Base-by-base conservation (phyloP, 2,329 filamentous ascomycete species). In the Plectosphaerella cucumerina region DNA sequence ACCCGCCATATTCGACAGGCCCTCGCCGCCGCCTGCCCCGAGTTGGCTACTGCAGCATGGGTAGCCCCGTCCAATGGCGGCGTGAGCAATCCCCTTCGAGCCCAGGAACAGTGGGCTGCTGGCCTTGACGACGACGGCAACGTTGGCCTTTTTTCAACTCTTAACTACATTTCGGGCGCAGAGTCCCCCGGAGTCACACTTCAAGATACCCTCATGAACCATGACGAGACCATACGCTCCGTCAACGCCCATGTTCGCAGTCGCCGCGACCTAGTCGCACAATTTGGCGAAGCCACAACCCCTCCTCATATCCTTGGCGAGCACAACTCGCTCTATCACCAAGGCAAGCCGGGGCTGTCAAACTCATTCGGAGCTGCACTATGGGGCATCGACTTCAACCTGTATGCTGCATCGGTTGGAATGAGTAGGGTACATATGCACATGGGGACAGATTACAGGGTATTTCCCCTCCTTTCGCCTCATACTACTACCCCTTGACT, bases 291-390 rank as follows among this genome's bases (percentile, higher is more conserved):
- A 17, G 9, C 14, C 35, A 15, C 14, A 3, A 71, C 84, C 20
- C 69, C 77, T 4, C 78, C 79, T 0, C 80, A 80, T 55, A 78
- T 84, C 54, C 69, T 85, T 1, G 80, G 80, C 53, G 81, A 86
- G 67, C 74, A 75, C 47, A 86, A 86, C 65, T 82, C 78, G 8
- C 73, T 86, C 10, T 85, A 80, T 65, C 80, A 81, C 62, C 70
- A 86, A 66, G 84, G 82, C 50, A 72, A 73, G 6, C 78, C 82
- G 0, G 82, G 82, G 0, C 69, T 86, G 17, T 84, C 80, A 37
- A 83, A 86, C 66, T 73, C 80, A 1, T 87, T 86, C 61, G 84
- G 83, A 34, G 83, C 82, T 10, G 81, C 82, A 10, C 77, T 86
- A 17, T 86, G 82, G 83, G 79, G 72, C 21, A 60, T 85, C 12